Base-by-base conservation (phyloP, 2,329 filamentous ascomycete species). In the Sclerotinia subarctica region DNA sequence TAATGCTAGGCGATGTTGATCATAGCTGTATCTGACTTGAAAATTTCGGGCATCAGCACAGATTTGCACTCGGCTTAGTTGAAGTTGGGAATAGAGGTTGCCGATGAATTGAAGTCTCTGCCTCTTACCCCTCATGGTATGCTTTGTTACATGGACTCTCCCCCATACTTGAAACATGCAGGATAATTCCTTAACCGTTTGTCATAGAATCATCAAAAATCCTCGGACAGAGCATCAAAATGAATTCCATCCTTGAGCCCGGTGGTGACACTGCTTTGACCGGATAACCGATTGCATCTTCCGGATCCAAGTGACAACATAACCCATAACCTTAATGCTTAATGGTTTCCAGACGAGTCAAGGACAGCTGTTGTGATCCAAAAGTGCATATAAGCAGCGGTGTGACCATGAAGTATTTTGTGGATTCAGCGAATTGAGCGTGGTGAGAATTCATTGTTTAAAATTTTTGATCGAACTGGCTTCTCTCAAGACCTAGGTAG, bases 201-300 rank as follows among this genome's bases (percentile, higher is more conserved):
- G 62, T 64, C 62, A 64, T 64, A 64, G 62, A 64, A 64, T 42
- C 26, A 44, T 44, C 35, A 64, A 44, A 56, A 56, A 13, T 32
- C 42, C 35, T 56, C 51, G 19, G 35, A 47, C 35, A 4, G 44
- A 49, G 32, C 29, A 24, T 24, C 6, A 11, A 47, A 24, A 47
- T 19, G 21, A 47, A 24, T 38, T 62, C 29, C 29, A 62, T 62
- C 58, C 62, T 57, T 65, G 51, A 35, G 42, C 46, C 46, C 13
- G 15, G 59, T 6, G 17, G 44, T 21, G 24, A 19, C 49, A 65
- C 26, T 8, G 29, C 62, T 56, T 46, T 13, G 42, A 29, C 62
- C 62, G 62, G 62, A 56, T 57, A 32, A 8, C 21, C 44, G 44
- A 49, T 42, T 53, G 32, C 60, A 53, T 53, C 49, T 64, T 53